Evolutionary conservation across 169 alveolate species (phyloP).

Genomic region (Nephromyces sp.): DNA sequence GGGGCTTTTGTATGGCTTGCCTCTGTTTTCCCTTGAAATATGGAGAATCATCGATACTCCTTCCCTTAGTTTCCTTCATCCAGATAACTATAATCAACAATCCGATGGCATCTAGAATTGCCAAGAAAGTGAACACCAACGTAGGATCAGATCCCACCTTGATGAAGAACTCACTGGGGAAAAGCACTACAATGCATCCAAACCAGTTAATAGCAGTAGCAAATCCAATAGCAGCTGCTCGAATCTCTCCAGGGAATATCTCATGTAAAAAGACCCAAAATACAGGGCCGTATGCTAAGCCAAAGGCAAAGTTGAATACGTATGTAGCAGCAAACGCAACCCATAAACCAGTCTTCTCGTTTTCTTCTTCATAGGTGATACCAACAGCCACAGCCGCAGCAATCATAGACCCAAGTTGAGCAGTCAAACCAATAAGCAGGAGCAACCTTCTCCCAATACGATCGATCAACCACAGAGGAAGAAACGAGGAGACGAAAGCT

Average conservation of each 20-base stretch:
- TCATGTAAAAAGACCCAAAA: constrained; percentile 71
- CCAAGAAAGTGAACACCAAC: constrained; percentile 16
- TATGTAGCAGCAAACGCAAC: constrained; percentile 37
- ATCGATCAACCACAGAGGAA: constrained; percentile 51
- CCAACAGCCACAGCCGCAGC: constrained; percentile 36
- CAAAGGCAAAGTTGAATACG: constrained; percentile 61
- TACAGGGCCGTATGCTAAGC: constrained; percentile 68
- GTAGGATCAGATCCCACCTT: constrained; percentile 9
- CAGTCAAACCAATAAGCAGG: constrained; percentile 48
- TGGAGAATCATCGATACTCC: constrained; percentile 36
- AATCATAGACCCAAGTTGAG: constrained; percentile 14
- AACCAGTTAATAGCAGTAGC: constrained; percentile 65
- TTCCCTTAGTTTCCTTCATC: constrained; percentile 66
- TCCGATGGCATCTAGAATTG: constrained; percentile 38
- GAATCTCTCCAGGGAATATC: constrained; percentile 64
- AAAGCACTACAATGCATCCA: constrained; percentile 52
- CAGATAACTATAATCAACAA: constrained; percentile 43
- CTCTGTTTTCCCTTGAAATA: constrained; percentile 25
- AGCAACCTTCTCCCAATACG: constrained; percentile 61
- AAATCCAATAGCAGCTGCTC: constrained; percentile 58
- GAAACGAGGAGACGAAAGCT: constrained; percentile 47
- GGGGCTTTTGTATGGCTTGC: background rate
- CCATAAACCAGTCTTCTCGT: constrained; percentile 8
- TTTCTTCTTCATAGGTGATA: constrained; percentile 5
- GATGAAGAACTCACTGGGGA: constrained; percentile 52